Evolutionary conservation across 208 protist genomes (phyloP).

Genomic region (Borovskyia barvae): DNA sequence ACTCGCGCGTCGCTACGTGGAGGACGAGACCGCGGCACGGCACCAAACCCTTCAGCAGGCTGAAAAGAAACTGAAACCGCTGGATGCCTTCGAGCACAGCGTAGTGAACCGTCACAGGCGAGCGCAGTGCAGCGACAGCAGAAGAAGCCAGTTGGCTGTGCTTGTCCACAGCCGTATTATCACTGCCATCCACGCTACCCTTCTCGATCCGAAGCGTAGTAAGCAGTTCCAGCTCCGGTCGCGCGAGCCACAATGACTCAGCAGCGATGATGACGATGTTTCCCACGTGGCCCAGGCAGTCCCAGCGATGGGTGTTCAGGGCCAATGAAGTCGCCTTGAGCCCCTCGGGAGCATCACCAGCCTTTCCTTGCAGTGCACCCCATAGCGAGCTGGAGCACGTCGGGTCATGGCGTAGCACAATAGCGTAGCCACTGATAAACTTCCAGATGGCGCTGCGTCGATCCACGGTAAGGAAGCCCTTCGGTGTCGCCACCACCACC

Average conservation of each 20-base stretch:
- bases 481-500: conserved; percentile 44
- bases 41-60: conserved; percentile 45
- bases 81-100: conserved; percentile 43
- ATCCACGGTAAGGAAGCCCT: conserved; percentile 47
- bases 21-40: conserved; percentile 51
- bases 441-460: conserved; percentile 72
- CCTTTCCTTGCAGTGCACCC: not conserved
- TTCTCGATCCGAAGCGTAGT: conserved; percentile 10
- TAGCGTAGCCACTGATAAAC: conserved; percentile 48
- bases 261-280: conserved; percentile 31
- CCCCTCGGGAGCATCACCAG: not conserved
- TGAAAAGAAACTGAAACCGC: conserved; percentile 66
- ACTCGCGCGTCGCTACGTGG: conserved; percentile 66
- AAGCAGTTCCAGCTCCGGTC: conserved; percentile 14
- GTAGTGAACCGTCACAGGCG: conserved; percentile 54
- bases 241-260: conserved; percentile 12
- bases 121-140: conserved; percentile 6
- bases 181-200: not conserved
- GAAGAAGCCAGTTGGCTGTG: not conserved
- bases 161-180: not conserved
- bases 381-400: conserved; percentile 1
- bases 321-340: not conserved
- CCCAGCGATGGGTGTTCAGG: conserved; percentile 48
- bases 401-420: conserved; percentile 2
- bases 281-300: conserved; percentile 49